phyloP scores from a whole-genome alignment of 805 yeast species.

The Saccharomycopsis vini region DNA sequence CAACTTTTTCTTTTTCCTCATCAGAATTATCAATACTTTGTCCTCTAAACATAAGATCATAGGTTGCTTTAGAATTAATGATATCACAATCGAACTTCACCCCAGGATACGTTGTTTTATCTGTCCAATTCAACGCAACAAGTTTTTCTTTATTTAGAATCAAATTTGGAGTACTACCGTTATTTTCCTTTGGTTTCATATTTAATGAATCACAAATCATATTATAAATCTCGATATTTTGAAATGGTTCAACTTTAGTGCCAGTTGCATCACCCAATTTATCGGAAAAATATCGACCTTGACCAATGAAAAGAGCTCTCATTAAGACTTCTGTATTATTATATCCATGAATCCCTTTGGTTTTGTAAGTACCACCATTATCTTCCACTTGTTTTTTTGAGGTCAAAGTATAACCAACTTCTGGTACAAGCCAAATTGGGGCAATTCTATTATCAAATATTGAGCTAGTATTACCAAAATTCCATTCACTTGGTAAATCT shows the following conservation, averaged over 20 bases:
- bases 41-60: slow-evolving; percentile 7
- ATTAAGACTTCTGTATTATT: slow-evolving; percentile 67
- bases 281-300: slow-evolving; percentile 66
- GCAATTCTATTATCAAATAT: slow-evolving; percentile 57
- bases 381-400: slow-evolving; percentile 39
- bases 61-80: slow-evolving; percentile 33
- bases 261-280: slow-evolving; percentile 18
- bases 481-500: slow-evolving; percentile 37
- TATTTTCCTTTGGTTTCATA: slow-evolving; percentile 45
- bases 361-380: slow-evolving; percentile 41
- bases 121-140: slow-evolving; percentile 40
- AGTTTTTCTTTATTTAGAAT: slow-evolving; percentile 24
- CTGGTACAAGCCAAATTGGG: slow-evolving; percentile 79
- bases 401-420: slow-evolving; percentile 68
- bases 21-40: neutral
- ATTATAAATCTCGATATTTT: slow-evolving; percentile 65
- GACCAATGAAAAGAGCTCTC: slow-evolving; percentile 73
- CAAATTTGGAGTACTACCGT: slow-evolving; percentile 36
- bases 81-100: slow-evolving; percentile 37
- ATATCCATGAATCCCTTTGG: slow-evolving; percentile 81
- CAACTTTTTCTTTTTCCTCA: neutral
- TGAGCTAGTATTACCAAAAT: slow-evolving; percentile 23
- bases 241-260: slow-evolving; percentile 47
- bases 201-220: slow-evolving; percentile 59
- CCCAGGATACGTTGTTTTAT: slow-evolving; percentile 39